Conservation (phyloP, 306 rosid species). For the Carpinus viminea region DNA sequence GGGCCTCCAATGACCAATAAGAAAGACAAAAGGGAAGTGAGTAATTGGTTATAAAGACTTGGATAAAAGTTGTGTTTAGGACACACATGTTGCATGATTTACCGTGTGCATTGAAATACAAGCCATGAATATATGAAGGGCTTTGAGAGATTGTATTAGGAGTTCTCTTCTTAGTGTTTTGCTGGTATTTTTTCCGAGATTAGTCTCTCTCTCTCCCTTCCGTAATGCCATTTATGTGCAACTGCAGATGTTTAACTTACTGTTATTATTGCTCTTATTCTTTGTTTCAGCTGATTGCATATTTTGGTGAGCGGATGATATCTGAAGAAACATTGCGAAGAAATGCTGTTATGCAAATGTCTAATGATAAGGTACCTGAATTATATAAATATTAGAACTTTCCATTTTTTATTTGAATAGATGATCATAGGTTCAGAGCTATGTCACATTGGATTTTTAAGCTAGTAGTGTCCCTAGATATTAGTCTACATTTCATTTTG, state of each 20-base stretch:
- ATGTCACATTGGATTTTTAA: conserved; percentile 6
- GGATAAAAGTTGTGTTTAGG: not conserved
- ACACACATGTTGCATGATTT: not conserved
- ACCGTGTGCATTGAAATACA: not conserved
- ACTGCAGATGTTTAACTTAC: not conserved
- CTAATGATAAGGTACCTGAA: conserved; percentile 55
- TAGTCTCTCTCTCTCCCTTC: not conserved
- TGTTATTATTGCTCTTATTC: conserved; percentile 1
- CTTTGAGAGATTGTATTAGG: not conserved
- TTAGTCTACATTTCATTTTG: too few species aligned
- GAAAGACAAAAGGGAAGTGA: not conserved
- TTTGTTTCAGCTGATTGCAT: conserved; percentile 60
- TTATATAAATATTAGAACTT: conserved; percentile 1
- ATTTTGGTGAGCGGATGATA: conserved; percentile 70
- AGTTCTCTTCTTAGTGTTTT: not conserved
- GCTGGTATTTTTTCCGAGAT: not conserved
- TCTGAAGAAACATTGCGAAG: conserved; percentile 71
- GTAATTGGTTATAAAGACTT: not conserved
- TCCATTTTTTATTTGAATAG: not conserved
- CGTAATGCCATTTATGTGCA: not conserved
- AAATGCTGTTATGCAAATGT: conserved; percentile 71
- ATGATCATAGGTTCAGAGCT: not conserved
- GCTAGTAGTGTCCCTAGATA: not conserved
- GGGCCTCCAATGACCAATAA: not conserved
- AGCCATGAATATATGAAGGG: not conserved